Base-by-base conservation (phyloP, 345 rosid genomes). In the Salix exigua region DNA sequence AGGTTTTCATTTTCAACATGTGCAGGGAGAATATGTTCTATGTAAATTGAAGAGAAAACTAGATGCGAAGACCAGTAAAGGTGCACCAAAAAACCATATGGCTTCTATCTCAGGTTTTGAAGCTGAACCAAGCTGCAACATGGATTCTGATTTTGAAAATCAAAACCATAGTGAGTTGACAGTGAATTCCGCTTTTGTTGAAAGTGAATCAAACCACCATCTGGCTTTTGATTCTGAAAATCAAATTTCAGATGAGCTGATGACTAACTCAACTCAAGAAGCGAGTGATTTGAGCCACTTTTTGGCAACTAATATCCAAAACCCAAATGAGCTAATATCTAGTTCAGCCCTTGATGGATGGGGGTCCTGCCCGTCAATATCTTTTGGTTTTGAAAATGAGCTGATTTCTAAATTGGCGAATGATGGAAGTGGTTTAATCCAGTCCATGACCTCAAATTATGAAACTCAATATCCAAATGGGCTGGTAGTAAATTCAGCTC, bases 11-110 rank as follows among this genome's bases (percentile, higher is more conserved):
- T 42, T 66, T 13, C 68, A 38, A 53, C 21, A 14, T 60, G 31
- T 82, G 86, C 40, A 81, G 83, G 75, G 73, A 31, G 17, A 70
- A 6, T 76, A 73, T 64, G 73, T 78, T 37, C 33, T 86, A 26
- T 85, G 85, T 28, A 86, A 80, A 80, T 61, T 88, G 21, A 77
- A 28, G 77, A 73, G 35, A 26, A 86, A 82, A 23, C 14, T 26
- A 26, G 53, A 70, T 25, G 79, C 2, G 51, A 72, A 42, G 26
- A 55, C 30, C 2, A 17, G 2, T 1, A 55, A 35, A 17, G n/a
- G 70, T 18, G 53, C 17, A 40, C 63, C 63, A n/a, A 38, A 55
- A 16, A 35, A 44, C 5, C 2, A 1, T n/a, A 0, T 33, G 8
- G 77, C 28, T 9, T 60, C 65, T 16, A 23, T 44, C 63, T 31